Base-by-base conservation (phyloP, 345 rosid genomes). In the Gossypium ekmanianum region DNA sequence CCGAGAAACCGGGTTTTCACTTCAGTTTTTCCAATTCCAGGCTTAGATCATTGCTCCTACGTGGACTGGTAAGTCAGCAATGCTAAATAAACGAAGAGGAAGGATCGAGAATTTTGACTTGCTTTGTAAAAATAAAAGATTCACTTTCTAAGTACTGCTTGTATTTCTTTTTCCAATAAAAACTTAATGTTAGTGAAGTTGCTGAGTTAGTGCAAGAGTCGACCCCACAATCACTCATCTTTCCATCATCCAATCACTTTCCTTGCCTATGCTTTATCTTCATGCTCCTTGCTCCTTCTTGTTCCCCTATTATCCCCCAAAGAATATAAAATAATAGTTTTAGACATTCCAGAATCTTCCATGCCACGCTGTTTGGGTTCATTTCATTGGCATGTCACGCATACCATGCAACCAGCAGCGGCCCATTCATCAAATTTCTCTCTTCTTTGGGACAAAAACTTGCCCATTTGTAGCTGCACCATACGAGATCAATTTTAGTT, bases 1-100 rank as follows among this genome's bases (percentile, higher is more conserved):
- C 61, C 11, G 2, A 17, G 61, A 70, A 70, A 52, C 73, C 61
- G 73, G n/a, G 73, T 70, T 29, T 52, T 9, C 47, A 69, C 17
- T 58, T 69, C 47, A 69, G 9, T 58, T 69, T 69, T 69, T 45
- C 73, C 61, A 52, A 51, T 13, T 22, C 1, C 11, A 51, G 73
- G 61, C 16, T 29, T 27, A 51, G 45, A 52, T 69, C 61, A 52
- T 17, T 16, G 24, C 4, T 69, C 61, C 59, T 4, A 51, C 47
- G 45, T 69, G 73, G 27, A 57, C 27, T 57, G 8, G 11, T 26
- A 20, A 48, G 39, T 68, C 43, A 68, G 57, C 72, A 24, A 45
- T 7, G 11, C 12, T 47, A 68, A 13, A 67, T 12, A 22, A 34
- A 47, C 9, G 41, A 48, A 68, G 58, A 14, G 29, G 72, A 68